phyloP scores from a whole-genome alignment of 257 asterid species.

The Eustoma russellianum region DNA sequence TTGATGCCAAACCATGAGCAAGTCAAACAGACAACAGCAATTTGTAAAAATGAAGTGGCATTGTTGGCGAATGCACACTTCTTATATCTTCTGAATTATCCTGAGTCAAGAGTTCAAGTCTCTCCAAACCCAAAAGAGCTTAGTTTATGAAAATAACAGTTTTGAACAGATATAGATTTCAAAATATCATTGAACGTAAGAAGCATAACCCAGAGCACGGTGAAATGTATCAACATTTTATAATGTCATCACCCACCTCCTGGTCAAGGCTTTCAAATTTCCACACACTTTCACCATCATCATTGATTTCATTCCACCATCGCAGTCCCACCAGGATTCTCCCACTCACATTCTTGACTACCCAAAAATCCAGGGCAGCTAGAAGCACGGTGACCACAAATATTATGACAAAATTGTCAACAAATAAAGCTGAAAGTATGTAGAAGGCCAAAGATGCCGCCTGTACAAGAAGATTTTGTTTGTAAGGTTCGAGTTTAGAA shows the following conservation, averaged over 20 bases:
- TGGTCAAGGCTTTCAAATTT: constrained; percentile 76
- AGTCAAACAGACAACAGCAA: constrained; percentile 2
- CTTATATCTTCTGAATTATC: too few species aligned
- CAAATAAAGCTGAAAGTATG: constrained; percentile 76
- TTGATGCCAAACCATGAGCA: neutral
- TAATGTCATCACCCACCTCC: constrained; percentile 31
- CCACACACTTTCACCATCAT: constrained; percentile 86
- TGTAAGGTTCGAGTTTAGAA: neutral
- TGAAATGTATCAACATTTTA: constrained; percentile 1
- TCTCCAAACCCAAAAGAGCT: too few species aligned
- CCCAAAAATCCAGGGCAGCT: constrained; percentile 95
- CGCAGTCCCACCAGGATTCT: constrained; percentile 91
- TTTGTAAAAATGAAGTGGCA: neutral
- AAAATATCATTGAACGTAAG: neutral
- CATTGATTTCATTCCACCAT: constrained; percentile 96
- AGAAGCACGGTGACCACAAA: constrained; percentile 84
- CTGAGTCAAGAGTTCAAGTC: too few species aligned
- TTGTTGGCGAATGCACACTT: too few species aligned
- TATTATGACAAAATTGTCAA: constrained; percentile 77
- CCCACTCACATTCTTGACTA: constrained; percentile 91
- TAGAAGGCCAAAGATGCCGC: constrained; percentile 88
- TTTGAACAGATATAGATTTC: neutral
- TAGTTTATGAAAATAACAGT: too few species aligned
- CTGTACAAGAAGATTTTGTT: constrained; percentile 25
- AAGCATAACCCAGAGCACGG: neutral